Conservation (phyloP, 2,329 filamentous ascomycete genomes). For the Colletotrichum musicola region DNA sequence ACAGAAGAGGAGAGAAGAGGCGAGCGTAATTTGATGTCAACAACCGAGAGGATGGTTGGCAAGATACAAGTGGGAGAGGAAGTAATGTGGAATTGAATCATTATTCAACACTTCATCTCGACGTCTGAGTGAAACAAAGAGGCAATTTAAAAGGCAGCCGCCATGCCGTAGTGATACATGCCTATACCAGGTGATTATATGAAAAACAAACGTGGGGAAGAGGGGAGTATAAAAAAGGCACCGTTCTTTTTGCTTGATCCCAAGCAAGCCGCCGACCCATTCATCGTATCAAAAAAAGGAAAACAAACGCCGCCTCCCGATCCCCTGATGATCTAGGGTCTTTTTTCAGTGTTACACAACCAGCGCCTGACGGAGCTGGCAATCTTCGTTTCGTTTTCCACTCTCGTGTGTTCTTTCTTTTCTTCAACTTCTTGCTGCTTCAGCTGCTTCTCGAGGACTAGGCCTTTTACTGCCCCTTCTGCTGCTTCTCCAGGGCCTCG, state of each 20-base stretch:
- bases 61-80: background rate
- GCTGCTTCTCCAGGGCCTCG: conserved; percentile 26
- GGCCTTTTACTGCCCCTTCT: conserved; percentile 11
- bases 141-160: background rate
- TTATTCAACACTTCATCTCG: conserved; percentile 27
- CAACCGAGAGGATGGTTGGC: background rate
- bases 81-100: conserved; percentile 35
- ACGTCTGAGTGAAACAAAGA: conserved; percentile 6
- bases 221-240: conserved; percentile 22
- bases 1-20: too few species aligned
- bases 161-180: conserved; percentile 27
- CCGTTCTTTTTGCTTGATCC: conserved; percentile 1
- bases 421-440: background rate
- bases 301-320: conserved; percentile 21
- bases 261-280: conserved; percentile 2
- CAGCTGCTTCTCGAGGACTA: too few species aligned
- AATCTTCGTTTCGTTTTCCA: background rate
- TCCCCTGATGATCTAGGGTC: conserved; percentile 1
- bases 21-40: too few species aligned
- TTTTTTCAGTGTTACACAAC: background rate
- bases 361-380: background rate
- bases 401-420: background rate
- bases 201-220: conserved; percentile 20
- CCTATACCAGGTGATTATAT: background rate
- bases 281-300: conserved; percentile 7